Base-by-base conservation (phyloP, 2,329 filamentous ascomycete species). In the Arthroderma uncinatum region DNA sequence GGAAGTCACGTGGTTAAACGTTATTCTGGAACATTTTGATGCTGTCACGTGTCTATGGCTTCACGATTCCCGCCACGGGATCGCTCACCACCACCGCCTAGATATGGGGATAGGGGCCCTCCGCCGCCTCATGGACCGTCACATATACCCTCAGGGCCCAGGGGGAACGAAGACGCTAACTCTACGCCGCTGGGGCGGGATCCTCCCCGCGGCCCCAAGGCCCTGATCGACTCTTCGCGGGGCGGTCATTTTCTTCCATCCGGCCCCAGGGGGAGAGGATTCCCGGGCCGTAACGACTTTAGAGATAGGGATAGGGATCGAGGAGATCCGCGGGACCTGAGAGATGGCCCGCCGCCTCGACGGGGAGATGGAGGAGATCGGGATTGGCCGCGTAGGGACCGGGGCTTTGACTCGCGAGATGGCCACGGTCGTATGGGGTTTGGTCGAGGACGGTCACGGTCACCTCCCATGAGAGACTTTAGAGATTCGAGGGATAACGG, bases 171-270 rank as follows among this genome's bases (percentile, higher is more conserved):
- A 60, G 80, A 79, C 62, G 71, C 79, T 1, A 80, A 78, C 63
- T 78, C 83, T 62, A 83, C 64, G 67, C 78, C 63, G 62, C 79
- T 68, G 69, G 77, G 79, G 10, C 79, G 85, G 62, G 88, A 94
- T 61, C 85, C 87, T 1, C 90, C 90, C 2, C 81, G 89, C 57
- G 90, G 87, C 0, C 89, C 90, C 9, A 89, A 91, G 70, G 88
- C 87, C 2, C 75, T 90, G 58, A 80, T 86, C 59, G 87, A 92
- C 60, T 74, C 81, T 30, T 80, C 82, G n/a, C 81, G 79, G 61
- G 83, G 83, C 33, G 65, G 67, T 21, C 63, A 66, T 19, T 70
- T 71, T 58, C 65, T 67, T 60, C 69, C 71, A 55, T 68, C 68
- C 47, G 70, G 70, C 23, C 30, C 83, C 12, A 80, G 87, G 58